Evolutionary conservation across 1,284 basidiomycete species (phyloP), one percentile per base, ranked within the genome.

Genomic region (Naganishia liquefaciens): DNA sequence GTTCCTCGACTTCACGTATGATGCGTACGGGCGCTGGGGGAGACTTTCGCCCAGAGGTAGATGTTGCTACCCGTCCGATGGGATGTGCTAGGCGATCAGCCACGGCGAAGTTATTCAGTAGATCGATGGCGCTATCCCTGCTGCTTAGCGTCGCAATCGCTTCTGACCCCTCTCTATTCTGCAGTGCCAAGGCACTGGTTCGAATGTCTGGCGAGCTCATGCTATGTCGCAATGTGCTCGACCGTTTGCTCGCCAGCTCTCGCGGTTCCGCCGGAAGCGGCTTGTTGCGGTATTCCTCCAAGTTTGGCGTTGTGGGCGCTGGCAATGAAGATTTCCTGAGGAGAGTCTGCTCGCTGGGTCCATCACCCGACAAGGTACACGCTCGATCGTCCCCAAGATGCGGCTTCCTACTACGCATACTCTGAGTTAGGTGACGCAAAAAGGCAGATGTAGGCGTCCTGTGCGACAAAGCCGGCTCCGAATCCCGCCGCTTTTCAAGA

Each of bases 151-250:
- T n/a, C 19, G 43, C 27, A 17, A n/a, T 21, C 47, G 43, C 15
- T n/a, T 27, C 39, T 40, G 54, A 15, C 23, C 25, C 25, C 13
- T 25, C n/a, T 25, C 43, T 25, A 27, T 17, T 21, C 15, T 43
- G n/a, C 3, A 17, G 10, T 17, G n/a, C n/a, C n/a, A 47, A 49
- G 44, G 37, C 62, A 17, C 25, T 9, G n/a, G 21, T 40, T 9
- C 57, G 33, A 28, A 64, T 17, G 43, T 64, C 39, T 1, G 62
- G 62, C 11, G 62, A 57, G 27, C 62, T 64, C 19, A 44, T 54
- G 33, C 62, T 64, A 28, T 64, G 23, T 19, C 60, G 27, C 17
- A 50, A 9, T 11, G 30, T n/a, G 28, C 51, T 53, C 3, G 19
- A 33, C 23, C 33, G 51, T 33, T 33, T 40, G 3, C 40, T 27